Conservation (phyloP, 2,329 filamentous ascomycete genomes). For the Ophiocordyceps camponoti-saundersi region DNA sequence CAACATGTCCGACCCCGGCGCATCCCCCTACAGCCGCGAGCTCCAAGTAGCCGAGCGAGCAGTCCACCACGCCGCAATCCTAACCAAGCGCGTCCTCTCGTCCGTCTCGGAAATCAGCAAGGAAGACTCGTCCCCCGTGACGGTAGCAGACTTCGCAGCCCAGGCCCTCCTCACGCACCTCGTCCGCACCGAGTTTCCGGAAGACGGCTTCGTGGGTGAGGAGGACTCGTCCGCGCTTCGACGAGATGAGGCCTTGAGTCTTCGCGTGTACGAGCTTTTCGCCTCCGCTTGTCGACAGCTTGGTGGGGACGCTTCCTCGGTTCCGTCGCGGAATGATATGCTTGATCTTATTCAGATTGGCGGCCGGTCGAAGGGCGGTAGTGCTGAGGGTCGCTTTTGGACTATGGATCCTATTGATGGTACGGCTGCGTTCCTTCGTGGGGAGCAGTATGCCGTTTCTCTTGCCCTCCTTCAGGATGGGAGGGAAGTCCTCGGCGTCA, state of each 20-base stretch:
- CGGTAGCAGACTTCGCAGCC: conserved; percentile 45
- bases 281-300: conserved; percentile 6
- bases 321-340: conserved; percentile 34
- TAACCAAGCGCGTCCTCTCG: conserved; percentile 31
- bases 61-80: conserved; percentile 35
- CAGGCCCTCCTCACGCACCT: conserved; percentile 44
- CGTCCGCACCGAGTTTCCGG: conserved; percentile 33
- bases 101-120: conserved; percentile 35
- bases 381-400: conserved; percentile 30
- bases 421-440: conserved; percentile 41
- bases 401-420: conserved; percentile 49
- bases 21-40: conserved; percentile 10
- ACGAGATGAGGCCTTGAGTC: conserved; percentile 25
- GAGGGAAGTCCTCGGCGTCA: conserved; percentile 36
- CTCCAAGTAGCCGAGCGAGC: conserved; percentile 21
- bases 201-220: conserved; percentile 43
- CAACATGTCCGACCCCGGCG: neutral
- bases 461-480: conserved; percentile 41
- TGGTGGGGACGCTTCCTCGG: conserved; percentile 7
- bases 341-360: conserved; percentile 45
- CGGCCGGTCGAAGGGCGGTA: conserved; percentile 19
- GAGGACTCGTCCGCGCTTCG: conserved; percentile 38
- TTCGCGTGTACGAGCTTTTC: conserved; percentile 39
- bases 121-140: conserved; percentile 41
- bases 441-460: conserved; percentile 46